These are phyloP conservation scores for Coemansia reversa DNA, from an alignment of 192 early-diverging fungal species.

Conservation along the genomic window DNA sequence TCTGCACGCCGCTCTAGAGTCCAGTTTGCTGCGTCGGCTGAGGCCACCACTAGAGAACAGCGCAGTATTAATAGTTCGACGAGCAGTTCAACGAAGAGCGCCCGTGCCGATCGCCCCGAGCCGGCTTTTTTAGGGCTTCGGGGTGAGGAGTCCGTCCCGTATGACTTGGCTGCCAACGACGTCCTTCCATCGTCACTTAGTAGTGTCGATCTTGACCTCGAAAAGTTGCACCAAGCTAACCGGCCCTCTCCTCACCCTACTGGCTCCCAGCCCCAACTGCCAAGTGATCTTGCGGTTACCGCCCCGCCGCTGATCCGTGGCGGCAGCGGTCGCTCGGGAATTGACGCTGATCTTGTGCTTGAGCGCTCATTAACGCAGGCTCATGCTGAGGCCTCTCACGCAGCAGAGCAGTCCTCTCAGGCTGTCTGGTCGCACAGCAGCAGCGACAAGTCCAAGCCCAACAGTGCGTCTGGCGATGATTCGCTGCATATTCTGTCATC, in stretches of 20 bases:
- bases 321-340: conserved; percentile 7
- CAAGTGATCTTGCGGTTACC: neutral
- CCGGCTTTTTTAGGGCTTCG: conserved; percentile 45
- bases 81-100: neutral
- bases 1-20: conserved; percentile 12
- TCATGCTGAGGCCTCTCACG: neutral
- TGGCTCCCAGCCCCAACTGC: neutral
- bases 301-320: conserved; percentile 5
- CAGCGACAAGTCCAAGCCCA: conserved; percentile 27
- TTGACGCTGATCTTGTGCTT: conserved; percentile 7
- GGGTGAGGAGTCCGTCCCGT: conserved; percentile 43
- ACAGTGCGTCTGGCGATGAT: conserved; percentile 38
- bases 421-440: conserved; percentile 23
- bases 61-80: too few relatives aligned
- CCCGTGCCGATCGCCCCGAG: neutral
- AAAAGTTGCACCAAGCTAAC: conserved; percentile 31
- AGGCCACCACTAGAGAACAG: neutral
- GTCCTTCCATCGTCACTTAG: conserved; percentile 20
- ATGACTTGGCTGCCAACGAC: conserved; percentile 22
- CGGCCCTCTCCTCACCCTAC: conserved; percentile 35
- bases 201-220: conserved; percentile 24
- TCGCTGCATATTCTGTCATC: conserved; percentile 45
- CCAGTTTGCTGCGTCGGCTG: conserved; percentile 14
- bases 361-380: conserved; percentile 9
- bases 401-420: neutral